Base-by-base conservation (phyloP, 164 flowering plant species). In the Saururus chinensis region DNA sequence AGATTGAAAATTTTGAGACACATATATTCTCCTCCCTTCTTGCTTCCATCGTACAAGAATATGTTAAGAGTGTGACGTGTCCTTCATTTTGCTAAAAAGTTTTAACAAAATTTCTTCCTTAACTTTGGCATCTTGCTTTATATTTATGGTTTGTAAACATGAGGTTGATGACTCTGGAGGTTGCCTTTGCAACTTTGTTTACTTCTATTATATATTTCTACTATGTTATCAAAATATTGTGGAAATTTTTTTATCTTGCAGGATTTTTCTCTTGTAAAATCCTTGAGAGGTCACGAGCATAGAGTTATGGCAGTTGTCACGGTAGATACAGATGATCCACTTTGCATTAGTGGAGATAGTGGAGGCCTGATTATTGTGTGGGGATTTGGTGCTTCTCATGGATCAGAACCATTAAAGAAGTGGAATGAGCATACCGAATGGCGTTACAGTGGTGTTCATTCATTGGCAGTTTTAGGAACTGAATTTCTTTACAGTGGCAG, bases 401-500 rank as follows among this genome's bases (percentile, higher is more conserved):
- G 59, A 10, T 59, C 75, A 56, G 84, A 80, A 48, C 89, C 92
- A 53, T 41, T 84, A 37, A 81, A 73, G 73, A 85, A 72, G 62
- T 85, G 91, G 89, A 60, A 75, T 60, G 98, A 90, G 75, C 66
- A 73, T 60, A 86, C 82, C 59, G 98, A 93, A 72, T 93, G 98
- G 98, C 92, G 97, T 21, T 93, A 80, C 68, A 90, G 84, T 76
- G 98, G 98, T 40, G 81, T 93, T 60, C 96, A 93, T 75, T 80
- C 97, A 19, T 62, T 90, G 71, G 74, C 86, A 19, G 63, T 69
- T 62, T 76, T 87, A 58, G 81, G 79, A 61, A 72, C 75, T 57
- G 78, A 81, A 20, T 71, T 70, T 71, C 76, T 93, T 40, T 93
- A 90, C 61, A 81, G 88, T 63, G 98, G 98, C 35, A 80, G 95